Conservation (phyloP, 2,329 filamentous ascomycete species). For the Scedosporium aurantiacum region DNA sequence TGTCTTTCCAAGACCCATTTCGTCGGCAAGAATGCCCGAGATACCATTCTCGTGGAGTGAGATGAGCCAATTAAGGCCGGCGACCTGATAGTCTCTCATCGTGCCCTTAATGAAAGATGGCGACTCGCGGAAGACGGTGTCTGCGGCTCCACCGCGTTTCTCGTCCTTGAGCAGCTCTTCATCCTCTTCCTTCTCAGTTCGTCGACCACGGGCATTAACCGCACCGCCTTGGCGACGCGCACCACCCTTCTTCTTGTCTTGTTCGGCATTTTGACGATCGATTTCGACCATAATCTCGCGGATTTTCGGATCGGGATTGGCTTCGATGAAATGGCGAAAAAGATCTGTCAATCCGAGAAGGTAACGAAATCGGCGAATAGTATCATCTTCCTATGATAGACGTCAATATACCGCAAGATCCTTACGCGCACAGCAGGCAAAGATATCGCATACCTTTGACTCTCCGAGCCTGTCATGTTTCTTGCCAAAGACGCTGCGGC, state of each 20-base stretch:
- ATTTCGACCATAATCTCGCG: conserved; percentile 91
- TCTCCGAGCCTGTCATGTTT: conserved; percentile 88
- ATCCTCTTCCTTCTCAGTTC: conserved; percentile 96
- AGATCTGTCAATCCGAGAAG: conserved; percentile 89
- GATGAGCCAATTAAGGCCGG: conserved; percentile 93
- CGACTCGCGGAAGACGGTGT: conserved; percentile 88
- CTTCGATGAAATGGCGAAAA: conserved; percentile 98
- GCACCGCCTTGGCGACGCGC: conserved; percentile 67
- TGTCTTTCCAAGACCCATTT: conserved; percentile 98
- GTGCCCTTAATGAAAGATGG: conserved; percentile 76
- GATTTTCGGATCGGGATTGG: conserved; percentile 89
- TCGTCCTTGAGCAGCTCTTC: conserved; percentile 81
- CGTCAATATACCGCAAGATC: conserved; percentile 9
- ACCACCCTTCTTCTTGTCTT: conserved; percentile 59
- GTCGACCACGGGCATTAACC: conserved; percentile 62
- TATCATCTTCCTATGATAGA: conserved; percentile 69
- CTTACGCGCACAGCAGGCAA: neutral
- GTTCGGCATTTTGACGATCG: conserved; percentile 78
- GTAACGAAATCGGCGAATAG: conserved; percentile 87
- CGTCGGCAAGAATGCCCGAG: conserved; percentile 91
- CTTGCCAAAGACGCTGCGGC: conserved; percentile 86
- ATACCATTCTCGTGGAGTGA: conserved; percentile 98
- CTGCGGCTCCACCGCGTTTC: conserved; percentile 72
- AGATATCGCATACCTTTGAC: conserved; percentile 57
- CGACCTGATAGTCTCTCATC: conserved; percentile 96